Percentiles rank a stretch among this genome's conserved stretches.
Conservation (phyloP, 1,284 basidiomycete genomes). For the Apiotrichum gamsii region DNA sequence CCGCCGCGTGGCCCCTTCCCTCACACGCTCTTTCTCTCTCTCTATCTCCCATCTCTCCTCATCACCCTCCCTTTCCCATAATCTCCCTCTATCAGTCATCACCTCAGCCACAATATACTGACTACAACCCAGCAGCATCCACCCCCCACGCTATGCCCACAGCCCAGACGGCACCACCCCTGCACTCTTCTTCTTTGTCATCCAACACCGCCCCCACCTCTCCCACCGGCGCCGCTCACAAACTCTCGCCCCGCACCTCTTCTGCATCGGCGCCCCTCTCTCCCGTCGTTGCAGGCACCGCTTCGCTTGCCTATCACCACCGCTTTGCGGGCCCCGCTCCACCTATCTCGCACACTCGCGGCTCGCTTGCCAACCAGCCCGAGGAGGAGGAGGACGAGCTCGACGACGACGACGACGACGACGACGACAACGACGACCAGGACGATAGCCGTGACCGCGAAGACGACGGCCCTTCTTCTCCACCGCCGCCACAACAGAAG, state of each 20-base stretch:
- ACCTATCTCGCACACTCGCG: conserved; percentile 17
- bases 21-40: background rate
- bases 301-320: conserved; percentile 6
- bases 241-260: background rate
- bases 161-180: conserved; percentile 9
- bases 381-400: conserved; percentile 18
- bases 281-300: conserved; percentile 9
- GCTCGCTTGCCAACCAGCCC: conserved; percentile 6
- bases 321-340: conserved; percentile 7
- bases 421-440: conserved; percentile 13
- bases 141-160: conserved; percentile 8
- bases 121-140: background rate
- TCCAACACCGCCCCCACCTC: conserved; percentile 1
- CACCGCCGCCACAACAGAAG: background rate
- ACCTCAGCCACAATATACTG: too few relatives aligned
- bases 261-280: conserved; percentile 12
- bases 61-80: background rate
- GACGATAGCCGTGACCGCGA: conserved; percentile 16
- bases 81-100: too few relatives aligned
- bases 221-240: conserved; percentile 2
- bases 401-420: conserved; percentile 15
- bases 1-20: background rate
- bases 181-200: too few relatives aligned
- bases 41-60: background rate
- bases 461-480: conserved; percentile 5